Evolutionary conservation across 208 protist species (phyloP).

Genomic region (Acanthamoeba triangularis): DNA sequence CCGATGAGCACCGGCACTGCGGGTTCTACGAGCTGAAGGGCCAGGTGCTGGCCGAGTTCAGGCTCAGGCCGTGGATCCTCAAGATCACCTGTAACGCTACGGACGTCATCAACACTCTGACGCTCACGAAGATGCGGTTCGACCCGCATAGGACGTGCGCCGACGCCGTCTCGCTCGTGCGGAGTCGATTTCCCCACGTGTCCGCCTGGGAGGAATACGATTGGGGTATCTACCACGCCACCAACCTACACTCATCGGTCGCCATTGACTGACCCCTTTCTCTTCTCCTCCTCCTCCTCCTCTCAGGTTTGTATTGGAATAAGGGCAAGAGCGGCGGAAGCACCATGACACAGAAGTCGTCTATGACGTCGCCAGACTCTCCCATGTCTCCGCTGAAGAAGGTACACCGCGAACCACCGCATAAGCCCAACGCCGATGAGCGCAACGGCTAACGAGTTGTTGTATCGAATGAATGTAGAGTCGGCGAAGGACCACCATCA

Average conservation of each 20-base stretch:
- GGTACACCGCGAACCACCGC: background rate
- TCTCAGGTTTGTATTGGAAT: constrained; percentile 61
- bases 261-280: background rate
- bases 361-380: background rate
- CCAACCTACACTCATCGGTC: background rate
- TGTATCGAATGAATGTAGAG: background rate
- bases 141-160: constrained; percentile 72
- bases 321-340: background rate
- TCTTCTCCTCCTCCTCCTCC: background rate
- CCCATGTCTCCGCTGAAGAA: constrained; percentile 62
- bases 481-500: constrained; percentile 46
- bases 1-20: constrained; percentile 52
- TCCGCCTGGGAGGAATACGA: constrained; percentile 78
- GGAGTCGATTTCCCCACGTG: constrained; percentile 72
- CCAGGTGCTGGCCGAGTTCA: constrained; percentile 70
- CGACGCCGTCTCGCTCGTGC: constrained; percentile 67
- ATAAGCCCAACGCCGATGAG: background rate
- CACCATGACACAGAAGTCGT: background rate
- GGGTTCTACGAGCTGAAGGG: constrained; percentile 73
- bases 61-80: constrained; percentile 74
- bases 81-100: constrained; percentile 79
- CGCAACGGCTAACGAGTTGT: background rate
- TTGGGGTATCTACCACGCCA: constrained; percentile 39
- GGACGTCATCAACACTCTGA: constrained; percentile 76
- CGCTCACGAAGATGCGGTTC: constrained; percentile 76